Conservation (phyloP, 1,284 basidiomycete genomes). For the Sanghuangporus weigelae region DNA sequence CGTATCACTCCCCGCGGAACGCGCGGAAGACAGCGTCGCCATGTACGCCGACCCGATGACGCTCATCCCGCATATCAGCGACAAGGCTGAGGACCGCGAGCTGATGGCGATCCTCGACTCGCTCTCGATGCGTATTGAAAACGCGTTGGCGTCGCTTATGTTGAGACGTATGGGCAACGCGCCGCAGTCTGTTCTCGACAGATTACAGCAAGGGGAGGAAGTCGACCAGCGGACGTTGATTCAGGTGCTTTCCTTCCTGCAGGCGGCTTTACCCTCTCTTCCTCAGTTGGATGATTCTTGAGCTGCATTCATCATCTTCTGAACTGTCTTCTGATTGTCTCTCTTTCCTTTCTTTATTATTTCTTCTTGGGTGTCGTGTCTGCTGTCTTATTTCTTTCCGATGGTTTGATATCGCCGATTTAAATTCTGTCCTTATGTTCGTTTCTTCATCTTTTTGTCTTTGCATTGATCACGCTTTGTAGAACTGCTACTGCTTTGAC, state of each 20-base stretch:
- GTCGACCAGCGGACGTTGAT: slow-evolving; percentile 47
- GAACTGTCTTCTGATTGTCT: not conserved
- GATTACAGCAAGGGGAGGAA: slow-evolving; percentile 28
- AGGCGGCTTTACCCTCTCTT: slow-evolving; percentile 7
- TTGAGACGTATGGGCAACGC: slow-evolving; percentile 26
- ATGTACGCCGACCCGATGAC: slow-evolving; percentile 58
- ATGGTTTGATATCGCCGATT: not conserved
- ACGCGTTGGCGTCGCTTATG: slow-evolving; percentile 62
- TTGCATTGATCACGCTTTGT: slow-evolving; percentile 1
- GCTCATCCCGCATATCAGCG: slow-evolving; percentile 67
- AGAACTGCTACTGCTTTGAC: slow-evolving; percentile 1
- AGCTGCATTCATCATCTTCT: not conserved
- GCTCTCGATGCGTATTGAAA: slow-evolving; percentile 74
- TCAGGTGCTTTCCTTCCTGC: slow-evolving; percentile 21
- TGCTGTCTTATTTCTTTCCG: not conserved
- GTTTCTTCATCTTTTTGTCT: not conserved
- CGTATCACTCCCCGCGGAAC: slow-evolving; percentile 21
- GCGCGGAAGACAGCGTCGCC: slow-evolving; percentile 32
- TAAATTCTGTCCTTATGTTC: not conserved
- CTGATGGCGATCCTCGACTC: slow-evolving; percentile 73
- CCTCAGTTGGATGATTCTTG: slow-evolving; percentile 9
- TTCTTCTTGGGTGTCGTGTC: not conserved
- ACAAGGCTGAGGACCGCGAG: slow-evolving; percentile 74
- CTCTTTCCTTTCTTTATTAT: not conserved
- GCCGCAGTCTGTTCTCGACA: slow-evolving; percentile 24